phyloP scores from a whole-genome alignment of 2,329 filamentous ascomycete species.

The Monosporascus sp. region DNA sequence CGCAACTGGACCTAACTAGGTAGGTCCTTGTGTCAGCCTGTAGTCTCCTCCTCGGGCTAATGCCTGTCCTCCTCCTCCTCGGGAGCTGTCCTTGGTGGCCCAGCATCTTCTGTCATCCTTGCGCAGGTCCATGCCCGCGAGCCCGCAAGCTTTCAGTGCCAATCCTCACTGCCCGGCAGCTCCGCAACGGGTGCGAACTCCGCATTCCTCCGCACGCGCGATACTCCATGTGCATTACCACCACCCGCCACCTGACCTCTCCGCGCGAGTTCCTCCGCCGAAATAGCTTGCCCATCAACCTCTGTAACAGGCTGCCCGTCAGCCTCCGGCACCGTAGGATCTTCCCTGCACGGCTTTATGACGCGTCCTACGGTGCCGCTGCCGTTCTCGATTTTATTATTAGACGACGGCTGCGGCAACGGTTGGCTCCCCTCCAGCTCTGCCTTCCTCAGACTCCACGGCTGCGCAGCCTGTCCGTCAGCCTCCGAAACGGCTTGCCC shows the following conservation, averaged over 20 bases:
- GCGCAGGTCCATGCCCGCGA: too few relatives aligned
- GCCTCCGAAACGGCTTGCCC: conserved; percentile 6
- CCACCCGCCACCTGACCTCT: background rate
- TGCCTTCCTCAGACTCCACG: conserved; percentile 4
- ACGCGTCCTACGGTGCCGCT: background rate
- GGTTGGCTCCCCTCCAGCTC: background rate
- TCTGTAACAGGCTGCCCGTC: background rate
- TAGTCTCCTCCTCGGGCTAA: too few relatives aligned
- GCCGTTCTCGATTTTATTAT: background rate
- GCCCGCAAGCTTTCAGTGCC: too few relatives aligned
- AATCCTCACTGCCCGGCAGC: conserved; percentile 1
- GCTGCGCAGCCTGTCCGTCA: conserved; percentile 6
- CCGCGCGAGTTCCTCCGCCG: too few relatives aligned
- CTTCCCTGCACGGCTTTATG: conserved; percentile 1
- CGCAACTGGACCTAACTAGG: too few relatives aligned
- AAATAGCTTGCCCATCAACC: background rate
- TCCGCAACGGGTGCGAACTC: conserved; percentile 1
- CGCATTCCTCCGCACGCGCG: background rate
- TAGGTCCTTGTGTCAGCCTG: too few relatives aligned
- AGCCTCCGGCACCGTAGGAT: background rate
- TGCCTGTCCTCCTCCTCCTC: too few relatives aligned
- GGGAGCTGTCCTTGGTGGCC: too few relatives aligned
- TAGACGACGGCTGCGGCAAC: background rate
- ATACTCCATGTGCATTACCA: background rate
- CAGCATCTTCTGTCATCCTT: too few relatives aligned